Evolutionary conservation across 1,284 basidiomycete species (phyloP).

Genomic region (Albatrellus sp.): DNA sequence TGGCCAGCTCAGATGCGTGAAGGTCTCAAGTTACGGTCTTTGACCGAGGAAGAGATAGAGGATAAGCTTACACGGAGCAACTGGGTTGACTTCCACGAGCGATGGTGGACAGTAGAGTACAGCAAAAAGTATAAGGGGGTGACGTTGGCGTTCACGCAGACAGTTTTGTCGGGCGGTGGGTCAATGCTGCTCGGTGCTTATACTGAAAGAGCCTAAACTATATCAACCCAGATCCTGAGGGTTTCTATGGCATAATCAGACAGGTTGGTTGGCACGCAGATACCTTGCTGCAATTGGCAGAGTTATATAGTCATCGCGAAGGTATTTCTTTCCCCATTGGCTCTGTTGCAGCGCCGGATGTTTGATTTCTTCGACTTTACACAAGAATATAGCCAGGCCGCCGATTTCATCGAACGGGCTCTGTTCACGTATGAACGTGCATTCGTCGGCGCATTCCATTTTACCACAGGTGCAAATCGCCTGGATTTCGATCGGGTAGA

Average conservation of each 20-base stretch:
- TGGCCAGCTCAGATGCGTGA: slow-evolving; percentile 50
- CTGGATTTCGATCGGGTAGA: slow-evolving; percentile 81
- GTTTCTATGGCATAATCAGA: slow-evolving; percentile 44
- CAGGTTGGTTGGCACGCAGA: slow-evolving; percentile 79
- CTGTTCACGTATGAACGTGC: slow-evolving; percentile 84
- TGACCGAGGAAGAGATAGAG: slow-evolving; percentile 43
- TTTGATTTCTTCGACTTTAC: slow-evolving; percentile 1
- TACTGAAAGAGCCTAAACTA: no score
- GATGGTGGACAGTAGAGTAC: slow-evolving; percentile 83
- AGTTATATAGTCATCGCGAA: slow-evolving; percentile 76
- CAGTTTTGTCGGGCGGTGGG: slow-evolving; percentile 70
- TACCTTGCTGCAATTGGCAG: slow-evolving; percentile 78
- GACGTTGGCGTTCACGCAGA: slow-evolving; percentile 70
- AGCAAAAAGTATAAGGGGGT: slow-evolving; percentile 70
- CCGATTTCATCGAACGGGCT: slow-evolving; percentile 78
- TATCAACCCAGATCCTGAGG: slow-evolving; percentile 44
- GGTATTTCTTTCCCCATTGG: slow-evolving; percentile 31
- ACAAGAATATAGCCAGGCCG: slow-evolving; percentile 69
- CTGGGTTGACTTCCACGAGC: slow-evolving; percentile 42
- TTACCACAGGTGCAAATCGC: slow-evolving; percentile 67
- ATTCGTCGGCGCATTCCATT: slow-evolving; percentile 74
- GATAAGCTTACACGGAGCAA: slow-evolving; percentile 29
- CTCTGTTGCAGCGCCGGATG: background rate
- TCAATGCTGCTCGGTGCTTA: slow-evolving; percentile 5
- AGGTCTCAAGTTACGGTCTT: slow-evolving; percentile 52